phyloP scores from a whole-genome alignment of 306 rosid genomes.

The Rubus parviflorus region DNA sequence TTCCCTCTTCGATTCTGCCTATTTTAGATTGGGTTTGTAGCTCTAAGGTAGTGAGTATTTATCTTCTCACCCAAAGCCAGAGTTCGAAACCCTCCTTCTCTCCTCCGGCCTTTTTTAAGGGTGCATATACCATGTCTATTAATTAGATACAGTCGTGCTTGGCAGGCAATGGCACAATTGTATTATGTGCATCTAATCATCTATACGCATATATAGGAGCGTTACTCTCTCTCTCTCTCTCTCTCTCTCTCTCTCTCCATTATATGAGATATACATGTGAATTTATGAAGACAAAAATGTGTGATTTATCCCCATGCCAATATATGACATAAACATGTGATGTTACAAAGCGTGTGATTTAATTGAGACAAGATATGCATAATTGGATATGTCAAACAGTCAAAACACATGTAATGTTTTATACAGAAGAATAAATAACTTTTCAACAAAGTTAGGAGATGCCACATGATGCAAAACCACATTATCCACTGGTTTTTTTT shows the following conservation, averaged over 20 bases:
- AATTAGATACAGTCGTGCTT: too few relatives aligned
- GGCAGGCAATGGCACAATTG: background rate
- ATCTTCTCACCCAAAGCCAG: too few relatives aligned
- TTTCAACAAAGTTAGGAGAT: background rate
- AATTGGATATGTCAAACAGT: background rate
- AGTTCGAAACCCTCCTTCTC: too few relatives aligned
- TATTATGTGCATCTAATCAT: background rate
- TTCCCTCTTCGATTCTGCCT: background rate
- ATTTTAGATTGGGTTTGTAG: background rate
- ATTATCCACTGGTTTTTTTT: slow-evolving; percentile 8
- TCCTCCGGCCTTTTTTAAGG: too few relatives aligned
- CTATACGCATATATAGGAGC: background rate
- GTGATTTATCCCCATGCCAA: background rate
- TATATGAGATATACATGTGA: background rate
- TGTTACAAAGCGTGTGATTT: background rate
- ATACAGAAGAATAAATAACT: background rate
- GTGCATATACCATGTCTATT: too few relatives aligned
- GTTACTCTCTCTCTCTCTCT: background rate
- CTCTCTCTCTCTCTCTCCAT: background rate
- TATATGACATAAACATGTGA: slow-evolving; percentile 2
- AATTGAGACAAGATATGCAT: background rate
- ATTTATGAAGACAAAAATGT: background rate
- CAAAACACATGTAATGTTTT: background rate
- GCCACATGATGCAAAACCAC: background rate
- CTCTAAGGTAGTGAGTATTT: too few relatives aligned